Conservation (phyloP, 2,329 filamentous ascomycete genomes). For the Colletotrichum destructivum region DNA sequence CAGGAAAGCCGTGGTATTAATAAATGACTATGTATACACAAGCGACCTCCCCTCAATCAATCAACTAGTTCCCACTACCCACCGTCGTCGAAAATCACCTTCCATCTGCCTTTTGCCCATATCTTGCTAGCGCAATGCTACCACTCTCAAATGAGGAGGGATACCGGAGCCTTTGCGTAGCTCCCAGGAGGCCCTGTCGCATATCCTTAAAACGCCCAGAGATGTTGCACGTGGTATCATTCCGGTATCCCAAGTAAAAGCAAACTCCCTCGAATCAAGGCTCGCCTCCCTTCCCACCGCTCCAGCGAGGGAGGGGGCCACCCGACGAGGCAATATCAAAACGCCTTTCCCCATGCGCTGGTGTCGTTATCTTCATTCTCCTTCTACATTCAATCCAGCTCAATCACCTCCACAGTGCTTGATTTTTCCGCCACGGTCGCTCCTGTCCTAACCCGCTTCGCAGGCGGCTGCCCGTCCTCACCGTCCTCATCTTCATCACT, state of each 20-base stretch:
- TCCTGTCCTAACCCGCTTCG: constrained; percentile 33
- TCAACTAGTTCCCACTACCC: not conserved
- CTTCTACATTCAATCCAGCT: constrained; percentile 33
- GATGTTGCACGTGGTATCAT: constrained; percentile 38
- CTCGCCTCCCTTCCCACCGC: not conserved
- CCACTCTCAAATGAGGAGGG: not conserved
- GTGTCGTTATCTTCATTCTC: not conserved
- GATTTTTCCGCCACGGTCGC: constrained; percentile 4
- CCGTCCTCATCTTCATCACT: constrained; percentile 45
- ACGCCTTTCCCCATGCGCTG: not conserved
- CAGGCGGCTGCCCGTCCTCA: constrained; percentile 13
- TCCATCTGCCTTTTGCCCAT: not conserved
- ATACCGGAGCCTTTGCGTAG: not conserved
- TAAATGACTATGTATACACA: not conserved
- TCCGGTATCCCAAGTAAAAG: constrained; percentile 29
- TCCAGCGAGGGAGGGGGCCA: not conserved
- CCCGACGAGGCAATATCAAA: constrained; percentile 4
- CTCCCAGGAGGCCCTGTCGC: not conserved
- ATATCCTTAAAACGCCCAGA: constrained; percentile 28
- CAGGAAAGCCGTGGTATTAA: not conserved
- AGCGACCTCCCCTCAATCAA: not conserved
- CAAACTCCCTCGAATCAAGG: constrained; percentile 8
- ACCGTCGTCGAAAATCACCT: not conserved
- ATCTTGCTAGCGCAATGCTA: not conserved
- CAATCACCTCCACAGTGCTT: constrained; percentile 37